Percentiles rank a stretch among this genome's conserved stretches.
phyloP scores from a whole-genome alignment of 177 flowering plant genomes.

The Telopea speciosissima region DNA sequence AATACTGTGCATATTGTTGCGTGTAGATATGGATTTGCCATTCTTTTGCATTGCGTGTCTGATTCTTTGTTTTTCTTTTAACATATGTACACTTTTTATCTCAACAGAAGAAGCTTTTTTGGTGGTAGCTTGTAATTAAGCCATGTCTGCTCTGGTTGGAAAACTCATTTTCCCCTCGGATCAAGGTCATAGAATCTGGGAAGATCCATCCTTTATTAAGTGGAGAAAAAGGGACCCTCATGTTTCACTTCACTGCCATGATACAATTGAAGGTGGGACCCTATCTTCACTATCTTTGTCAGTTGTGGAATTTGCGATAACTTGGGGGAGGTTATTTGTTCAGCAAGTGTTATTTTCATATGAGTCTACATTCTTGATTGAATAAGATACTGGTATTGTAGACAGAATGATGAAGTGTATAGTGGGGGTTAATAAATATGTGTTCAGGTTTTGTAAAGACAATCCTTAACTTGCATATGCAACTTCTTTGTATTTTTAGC shows the following conservation, averaged over 20 bases:
- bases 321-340: not conserved
- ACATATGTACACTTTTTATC: not conserved
- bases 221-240: conserved; percentile 92
- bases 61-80: not conserved
- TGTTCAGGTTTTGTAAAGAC: too few relatives aligned
- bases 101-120: not conserved
- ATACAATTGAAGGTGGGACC: conserved; percentile 64
- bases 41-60: too few relatives aligned
- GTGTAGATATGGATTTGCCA: too few relatives aligned
- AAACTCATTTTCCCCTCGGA: conserved; percentile 32
- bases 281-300: not conserved
- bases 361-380: not conserved
- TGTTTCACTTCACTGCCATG: conserved; percentile 77
- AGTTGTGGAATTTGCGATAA: not conserved
- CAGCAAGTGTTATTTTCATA: not conserved
- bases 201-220: conserved; percentile 76
- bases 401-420: too few relatives aligned
- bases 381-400: not conserved
- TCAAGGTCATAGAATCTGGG: conserved; percentile 51
- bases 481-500: too few relatives aligned
- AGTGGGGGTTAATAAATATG: too few relatives aligned
- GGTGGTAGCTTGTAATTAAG: conserved; percentile 1
- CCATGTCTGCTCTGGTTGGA: conserved; percentile 39
- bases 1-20: too few relatives aligned
- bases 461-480: too few relatives aligned